These are phyloP conservation scores for Balamuthia mandrillaris DNA, from an alignment of 208 protist genomes.

Conservation along the genomic window DNA sequence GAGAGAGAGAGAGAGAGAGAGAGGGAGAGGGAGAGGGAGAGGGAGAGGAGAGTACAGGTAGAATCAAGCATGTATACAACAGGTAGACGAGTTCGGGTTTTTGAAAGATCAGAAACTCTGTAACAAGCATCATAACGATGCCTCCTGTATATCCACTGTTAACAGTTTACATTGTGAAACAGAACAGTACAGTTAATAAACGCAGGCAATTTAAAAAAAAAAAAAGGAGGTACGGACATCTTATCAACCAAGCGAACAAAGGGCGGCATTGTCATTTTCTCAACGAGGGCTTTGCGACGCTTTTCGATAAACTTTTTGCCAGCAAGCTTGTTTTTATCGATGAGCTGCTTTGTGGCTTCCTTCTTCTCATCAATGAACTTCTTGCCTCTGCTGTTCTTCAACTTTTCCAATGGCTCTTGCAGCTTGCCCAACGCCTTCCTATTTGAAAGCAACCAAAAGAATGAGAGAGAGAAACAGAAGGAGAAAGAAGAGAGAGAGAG, in stretches of 20 bases:
- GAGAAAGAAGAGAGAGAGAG: too few species aligned
- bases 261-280: slow-evolving; percentile 14
- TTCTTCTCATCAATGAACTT: too few species aligned
- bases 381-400: too few species aligned
- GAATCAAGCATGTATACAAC: slow-evolving; percentile 46
- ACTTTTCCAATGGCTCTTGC: too few species aligned
- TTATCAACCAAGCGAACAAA: slow-evolving; percentile 15
- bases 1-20: not conserved
- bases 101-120: slow-evolving; percentile 36
- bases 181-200: not conserved
- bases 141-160: not conserved
- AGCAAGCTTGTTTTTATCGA: too few species aligned
- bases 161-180: not conserved
- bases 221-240: not conserved
- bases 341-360: too few species aligned
- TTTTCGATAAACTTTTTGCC: not conserved
- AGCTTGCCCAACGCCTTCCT: too few species aligned
- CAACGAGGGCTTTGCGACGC: not conserved
- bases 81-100: slow-evolving; percentile 35
- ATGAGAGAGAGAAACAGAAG: too few species aligned
- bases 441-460: too few species aligned
- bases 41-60: slow-evolving; percentile 22
- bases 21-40: not conserved
- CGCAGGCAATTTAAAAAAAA: not conserved
- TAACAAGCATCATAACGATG: slow-evolving; percentile 41